Percentiles rank a stretch among this genome's conserved stretches.
These are phyloP conservation scores for Tillandsia leiboldiana DNA, from an alignment of 176 grass and related monocot species.

Conservation along the genomic window DNA sequence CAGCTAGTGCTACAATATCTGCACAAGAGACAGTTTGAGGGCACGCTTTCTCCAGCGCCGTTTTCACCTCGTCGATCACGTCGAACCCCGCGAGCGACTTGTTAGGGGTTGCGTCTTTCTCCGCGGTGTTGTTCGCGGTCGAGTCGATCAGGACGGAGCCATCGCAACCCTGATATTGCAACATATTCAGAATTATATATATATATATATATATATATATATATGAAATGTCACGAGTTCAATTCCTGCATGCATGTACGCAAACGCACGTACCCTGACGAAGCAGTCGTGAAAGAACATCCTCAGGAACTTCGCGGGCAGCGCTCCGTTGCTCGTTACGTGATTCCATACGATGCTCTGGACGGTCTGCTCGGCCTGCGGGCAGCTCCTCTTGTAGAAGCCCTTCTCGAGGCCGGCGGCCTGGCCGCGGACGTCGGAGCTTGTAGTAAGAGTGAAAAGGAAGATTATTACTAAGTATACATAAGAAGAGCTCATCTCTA, in stretches of 20 bases:
- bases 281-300: slow-evolving; percentile 33
- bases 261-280: neutral
- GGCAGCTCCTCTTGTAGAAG: slow-evolving; percentile 60
- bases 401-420: slow-evolving; percentile 24
- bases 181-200: neutral
- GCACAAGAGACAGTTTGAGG: slow-evolving; percentile 39
- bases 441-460: neutral
- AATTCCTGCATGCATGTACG: too few relatives aligned
- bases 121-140: slow-evolving; percentile 16
- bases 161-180: slow-evolving; percentile 17
- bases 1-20: slow-evolving; percentile 37
- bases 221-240: too few relatives aligned
- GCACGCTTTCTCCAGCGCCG: slow-evolving; percentile 21
- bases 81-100: slow-evolving; percentile 7
- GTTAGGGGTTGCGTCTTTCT: slow-evolving; percentile 18
- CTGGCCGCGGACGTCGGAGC: slow-evolving; percentile 19
- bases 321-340: slow-evolving; percentile 21
- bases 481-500: too few relatives aligned
- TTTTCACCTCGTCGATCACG: slow-evolving; percentile 27
- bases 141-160: slow-evolving; percentile 28
- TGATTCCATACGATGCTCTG: slow-evolving; percentile 19
- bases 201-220: too few relatives aligned
- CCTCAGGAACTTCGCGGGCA: slow-evolving; percentile 37
- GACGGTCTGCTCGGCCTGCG: slow-evolving; percentile 31
- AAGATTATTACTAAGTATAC: neutral